Base-by-base conservation (phyloP, 164 flowering plant genomes). In the Cinnamomum micranthum region DNA sequence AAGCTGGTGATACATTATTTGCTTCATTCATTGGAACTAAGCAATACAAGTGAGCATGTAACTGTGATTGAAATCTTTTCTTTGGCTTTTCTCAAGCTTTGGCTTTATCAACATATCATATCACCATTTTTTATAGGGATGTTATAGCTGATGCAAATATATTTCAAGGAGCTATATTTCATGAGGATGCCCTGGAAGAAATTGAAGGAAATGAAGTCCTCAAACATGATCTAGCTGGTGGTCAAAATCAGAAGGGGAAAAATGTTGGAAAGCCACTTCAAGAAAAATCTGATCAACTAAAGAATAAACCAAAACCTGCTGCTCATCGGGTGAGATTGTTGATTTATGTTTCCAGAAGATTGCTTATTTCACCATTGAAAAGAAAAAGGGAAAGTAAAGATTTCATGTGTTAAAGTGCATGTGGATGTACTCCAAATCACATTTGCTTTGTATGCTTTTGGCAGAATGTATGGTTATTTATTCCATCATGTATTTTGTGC, bases 21-120 rank as follows among this genome's bases (percentile, higher is more conserved):
- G 99, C 98, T 79, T 92, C 99, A 66, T 95, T 95, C 73, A 80
- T 92, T 77, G 99, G 98, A 74, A 95, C 99, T 22, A 95, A 93
- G 82, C 97, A 90, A 81, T 95, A 95, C 80, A 93, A 86, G 99
- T 95, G 81, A 85, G 95, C 76, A 47, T 27, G 35, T 9, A 10
- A 31, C 64, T 41, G 28, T 41, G 50, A 51, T 20, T 20, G 12
- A 23, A n/a, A 59, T 20, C 58, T 35, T 24, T 72, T 27, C 10
- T 73, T 67, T 52, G 74, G 3, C 41, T 35, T 59, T 22, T 3
- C 66, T 19, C 4, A 3, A 68, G 35, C 2, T 67, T 31, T 41
- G 13, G 35, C 52, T 51, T 73, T 51, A 50, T 77, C 11, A 71
- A 67, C 47, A 68, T 33, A 52, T 70, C 13, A 41, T 63, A 28